Conservation (phyloP, 805 yeast species). For the Candida dendrica region DNA sequence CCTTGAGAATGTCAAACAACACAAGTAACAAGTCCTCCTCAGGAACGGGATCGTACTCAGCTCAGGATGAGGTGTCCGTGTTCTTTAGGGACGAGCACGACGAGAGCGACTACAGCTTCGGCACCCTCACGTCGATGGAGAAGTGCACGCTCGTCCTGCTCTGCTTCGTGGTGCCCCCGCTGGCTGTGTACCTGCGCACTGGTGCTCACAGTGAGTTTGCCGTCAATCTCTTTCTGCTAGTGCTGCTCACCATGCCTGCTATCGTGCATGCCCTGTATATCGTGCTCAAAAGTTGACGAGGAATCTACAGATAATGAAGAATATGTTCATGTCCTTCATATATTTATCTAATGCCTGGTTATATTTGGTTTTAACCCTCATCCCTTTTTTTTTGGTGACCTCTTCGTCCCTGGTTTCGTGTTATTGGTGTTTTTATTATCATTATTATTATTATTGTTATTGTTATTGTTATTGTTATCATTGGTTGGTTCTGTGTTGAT, state of each 20-base stretch:
- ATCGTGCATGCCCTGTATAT: constrained; percentile 1
- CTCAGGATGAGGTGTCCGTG: not conserved
- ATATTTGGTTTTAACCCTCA: not conserved
- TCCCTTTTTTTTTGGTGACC: not conserved
- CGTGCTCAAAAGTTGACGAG: constrained; percentile 2
- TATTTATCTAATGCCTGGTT: not conserved
- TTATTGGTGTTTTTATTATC: too few relatives aligned
- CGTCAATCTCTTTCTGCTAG: not conserved
- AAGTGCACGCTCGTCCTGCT: not conserved
- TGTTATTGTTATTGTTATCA: too few relatives aligned
- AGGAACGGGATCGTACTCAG: too few relatives aligned
- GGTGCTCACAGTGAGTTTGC: not conserved
- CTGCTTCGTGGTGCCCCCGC: constrained; percentile 2
- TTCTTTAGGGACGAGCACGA: not conserved
- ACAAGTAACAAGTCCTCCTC: too few relatives aligned
- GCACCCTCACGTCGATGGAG: not conserved
- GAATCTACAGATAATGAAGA: too few relatives aligned
- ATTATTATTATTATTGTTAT: too few relatives aligned
- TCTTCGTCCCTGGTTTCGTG: too few relatives aligned
- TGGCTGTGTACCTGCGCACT: constrained; percentile 2
- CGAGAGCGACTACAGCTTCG: not conserved
- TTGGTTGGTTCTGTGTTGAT: too few relatives aligned
- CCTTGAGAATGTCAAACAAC: too few relatives aligned
- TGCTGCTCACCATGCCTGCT: constrained; percentile 1
- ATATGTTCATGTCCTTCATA: not conserved